These are phyloP conservation scores for Neolecta irregularis DNA, from an alignment of 1,139 yeast genomes.

Conservation along the genomic window DNA sequence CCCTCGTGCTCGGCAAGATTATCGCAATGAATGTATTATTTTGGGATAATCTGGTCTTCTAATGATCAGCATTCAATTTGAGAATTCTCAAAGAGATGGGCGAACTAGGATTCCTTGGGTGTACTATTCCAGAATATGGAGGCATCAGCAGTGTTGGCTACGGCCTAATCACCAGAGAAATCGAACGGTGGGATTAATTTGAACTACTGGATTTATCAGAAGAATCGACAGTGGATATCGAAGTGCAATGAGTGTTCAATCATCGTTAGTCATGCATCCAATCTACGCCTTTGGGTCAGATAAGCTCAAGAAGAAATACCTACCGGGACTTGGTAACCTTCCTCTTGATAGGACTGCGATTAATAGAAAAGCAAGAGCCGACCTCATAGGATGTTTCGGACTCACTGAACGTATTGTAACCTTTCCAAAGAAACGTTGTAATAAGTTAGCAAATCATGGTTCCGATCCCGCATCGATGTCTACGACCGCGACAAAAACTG, in stretches of 20 bases:
- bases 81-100: constrained; percentile 27
- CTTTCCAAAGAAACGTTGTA: constrained; percentile 17
- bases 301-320: constrained; percentile 29
- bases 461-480: constrained; percentile 34
- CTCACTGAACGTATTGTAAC: too few relatives aligned
- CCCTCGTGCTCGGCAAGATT: constrained; percentile 30
- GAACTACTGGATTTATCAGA: not conserved
- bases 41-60: constrained; percentile 21
- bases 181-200: constrained; percentile 20
- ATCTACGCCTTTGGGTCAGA: constrained; percentile 29
- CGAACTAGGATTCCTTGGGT: constrained; percentile 30
- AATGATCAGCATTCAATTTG: too few relatives aligned
- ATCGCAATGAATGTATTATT: constrained; percentile 29
- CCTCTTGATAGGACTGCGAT: too few relatives aligned
- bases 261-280: constrained; percentile 33
- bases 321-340: constrained; percentile 28
- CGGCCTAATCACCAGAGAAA: constrained; percentile 32
- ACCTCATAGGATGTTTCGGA: constrained; percentile 32
- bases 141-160: constrained; percentile 31
- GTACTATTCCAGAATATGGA: constrained; percentile 31
- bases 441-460: constrained; percentile 33
- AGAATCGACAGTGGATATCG: constrained; percentile 32
- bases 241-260: constrained; percentile 33
- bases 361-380: too few relatives aligned
- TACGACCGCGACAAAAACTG: constrained; percentile 28